Percentiles rank a stretch among this genome's conserved stretches.
phyloP scores from a whole-genome alignment of 2,329 filamentous ascomycete species.

The Alternaria ethzedia region DNA sequence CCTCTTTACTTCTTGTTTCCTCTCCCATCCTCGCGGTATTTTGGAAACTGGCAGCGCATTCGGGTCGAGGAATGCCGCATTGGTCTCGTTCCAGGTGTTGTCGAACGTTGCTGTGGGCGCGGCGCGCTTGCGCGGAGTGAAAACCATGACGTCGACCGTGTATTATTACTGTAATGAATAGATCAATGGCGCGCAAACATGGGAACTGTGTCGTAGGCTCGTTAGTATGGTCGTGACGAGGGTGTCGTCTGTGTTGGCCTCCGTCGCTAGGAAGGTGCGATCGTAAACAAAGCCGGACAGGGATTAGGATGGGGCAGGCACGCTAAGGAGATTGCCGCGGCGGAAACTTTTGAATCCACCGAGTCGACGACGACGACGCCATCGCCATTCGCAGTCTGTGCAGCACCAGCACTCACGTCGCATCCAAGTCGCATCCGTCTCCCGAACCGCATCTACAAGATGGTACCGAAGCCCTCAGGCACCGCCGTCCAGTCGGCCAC shows the following conservation, averaged over 20 bases:
- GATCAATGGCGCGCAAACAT: slow-evolving; percentile 9
- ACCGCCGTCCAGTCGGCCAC: slow-evolving; percentile 45
- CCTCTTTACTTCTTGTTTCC: slow-evolving; percentile 52
- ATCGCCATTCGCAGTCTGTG: slow-evolving; percentile 1
- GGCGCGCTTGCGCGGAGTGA: slow-evolving; percentile 41
- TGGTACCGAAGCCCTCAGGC: slow-evolving; percentile 48
- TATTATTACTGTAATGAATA: not conserved
- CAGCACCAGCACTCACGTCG: not conserved
- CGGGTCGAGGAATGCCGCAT: slow-evolving; percentile 51
- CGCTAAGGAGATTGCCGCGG: slow-evolving; percentile 20
- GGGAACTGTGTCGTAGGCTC: slow-evolving; percentile 2
- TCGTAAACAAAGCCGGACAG: slow-evolving; percentile 20
- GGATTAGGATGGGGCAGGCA: slow-evolving; percentile 10
- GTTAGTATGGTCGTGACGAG: slow-evolving; percentile 8
- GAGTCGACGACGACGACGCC: slow-evolving; percentile 4
- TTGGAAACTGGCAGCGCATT: slow-evolving; percentile 50
- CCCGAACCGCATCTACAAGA: slow-evolving; percentile 21
- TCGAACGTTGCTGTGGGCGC: slow-evolving; percentile 34
- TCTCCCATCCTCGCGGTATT: slow-evolving; percentile 57
- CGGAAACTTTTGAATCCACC: slow-evolving; percentile 22
- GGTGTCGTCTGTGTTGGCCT: slow-evolving; percentile 15
- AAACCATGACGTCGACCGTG: slow-evolving; percentile 28
- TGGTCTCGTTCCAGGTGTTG: slow-evolving; percentile 51
- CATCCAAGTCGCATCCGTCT: not conserved
- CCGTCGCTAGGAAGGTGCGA: slow-evolving; percentile 15